A percentile compares a stretch with the other conserved stretches of the same genome.
Conservation (phyloP, 371 early-diverging fungal species). For the Mucor racemosus region DNA sequence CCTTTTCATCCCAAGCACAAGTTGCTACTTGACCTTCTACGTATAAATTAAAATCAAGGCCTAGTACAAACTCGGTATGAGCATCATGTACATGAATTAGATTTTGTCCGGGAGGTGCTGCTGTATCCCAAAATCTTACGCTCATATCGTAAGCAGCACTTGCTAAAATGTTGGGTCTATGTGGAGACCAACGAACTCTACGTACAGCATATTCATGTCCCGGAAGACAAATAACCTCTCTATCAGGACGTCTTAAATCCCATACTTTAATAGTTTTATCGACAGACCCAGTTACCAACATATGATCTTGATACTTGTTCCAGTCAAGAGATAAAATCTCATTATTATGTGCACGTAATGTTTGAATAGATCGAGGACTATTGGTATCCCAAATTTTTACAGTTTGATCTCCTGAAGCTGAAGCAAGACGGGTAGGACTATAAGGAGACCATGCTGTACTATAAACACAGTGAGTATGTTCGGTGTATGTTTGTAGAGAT, state of each 20-base stretch:
- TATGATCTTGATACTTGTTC: slow-evolving; percentile 89
- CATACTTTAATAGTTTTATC: slow-evolving; percentile 89
- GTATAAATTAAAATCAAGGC: slow-evolving; percentile 89
- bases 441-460: slow-evolving; percentile 87
- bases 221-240: slow-evolving; percentile 68
- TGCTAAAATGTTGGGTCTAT: slow-evolving; percentile 77
- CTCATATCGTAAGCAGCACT: slow-evolving; percentile 95
- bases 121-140: slow-evolving; percentile 89
- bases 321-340: slow-evolving; percentile 92
- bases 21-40: slow-evolving; percentile 85
- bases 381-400: slow-evolving; percentile 90
- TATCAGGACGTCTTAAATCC: slow-evolving; percentile 83
- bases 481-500: slow-evolving; percentile 84
- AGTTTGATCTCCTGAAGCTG: slow-evolving; percentile 88
- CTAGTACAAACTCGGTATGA: slow-evolving; percentile 95
- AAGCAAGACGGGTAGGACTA: slow-evolving; percentile 77
- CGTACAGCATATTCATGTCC: slow-evolving; percentile 94
- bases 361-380: slow-evolving; percentile 67
- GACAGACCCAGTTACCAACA: slow-evolving; percentile 85
- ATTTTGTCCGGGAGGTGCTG: slow-evolving; percentile 56
- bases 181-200: slow-evolving; percentile 90
- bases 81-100: slow-evolving; percentile 71
- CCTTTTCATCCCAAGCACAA: slow-evolving; percentile 93
- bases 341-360: slow-evolving; percentile 85
- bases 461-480: slow-evolving; percentile 91